Evolutionary conservation across 108 stramenopile species (phyloP), one percentile per base, ranked within the genome.

Genomic region (Pseudonitzschia delicatissima): DNA sequence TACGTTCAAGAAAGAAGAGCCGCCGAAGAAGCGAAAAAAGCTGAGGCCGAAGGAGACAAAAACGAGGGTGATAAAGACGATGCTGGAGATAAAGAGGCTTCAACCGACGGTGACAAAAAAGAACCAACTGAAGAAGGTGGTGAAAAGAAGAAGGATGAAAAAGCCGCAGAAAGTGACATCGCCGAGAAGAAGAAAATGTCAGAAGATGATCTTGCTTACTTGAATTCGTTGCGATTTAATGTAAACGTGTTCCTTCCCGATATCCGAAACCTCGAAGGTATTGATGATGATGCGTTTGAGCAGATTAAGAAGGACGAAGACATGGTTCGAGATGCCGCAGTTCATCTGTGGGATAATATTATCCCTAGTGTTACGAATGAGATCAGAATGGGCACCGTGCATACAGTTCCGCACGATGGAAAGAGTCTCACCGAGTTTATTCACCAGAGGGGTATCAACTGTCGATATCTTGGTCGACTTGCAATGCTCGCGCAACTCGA

Each of bases 381-480:
- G 12, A 77, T 95, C 45, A 64, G 82, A 33, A 80, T 80, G n/a
- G 82, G 74, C 44, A 68, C 71, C 34, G 58, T 72, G 15, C 74
- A 83, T 48, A 66, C 72, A 40, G 58, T 91, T 4, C 90, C 93
- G 3, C 65, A 75, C 25, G 96, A 96, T 69, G 96, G 96, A 4
- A 80, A 77, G 58, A 76, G 81, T 29, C 73, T 97, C 17, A 91
- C 93, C 17, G 83, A 93, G 11, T 75, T 85, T 34, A 71, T 98
- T 45, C 98, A 99, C 63, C 82, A 88, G 36, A 49, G 81, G 48
- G 98, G 98, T 33, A 77, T 99, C 59, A 99, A 99, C 69, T 85
- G 97, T 68, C 86, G 98, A 7, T 98, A 99, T 72, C 69, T 98
- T 8, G 98, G 98, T 9, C 77, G 81, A 20, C 74, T 99, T 29